phyloP scores from a whole-genome alignment of 768 basidiomycete species.

The Lactarius trivialis region DNA sequence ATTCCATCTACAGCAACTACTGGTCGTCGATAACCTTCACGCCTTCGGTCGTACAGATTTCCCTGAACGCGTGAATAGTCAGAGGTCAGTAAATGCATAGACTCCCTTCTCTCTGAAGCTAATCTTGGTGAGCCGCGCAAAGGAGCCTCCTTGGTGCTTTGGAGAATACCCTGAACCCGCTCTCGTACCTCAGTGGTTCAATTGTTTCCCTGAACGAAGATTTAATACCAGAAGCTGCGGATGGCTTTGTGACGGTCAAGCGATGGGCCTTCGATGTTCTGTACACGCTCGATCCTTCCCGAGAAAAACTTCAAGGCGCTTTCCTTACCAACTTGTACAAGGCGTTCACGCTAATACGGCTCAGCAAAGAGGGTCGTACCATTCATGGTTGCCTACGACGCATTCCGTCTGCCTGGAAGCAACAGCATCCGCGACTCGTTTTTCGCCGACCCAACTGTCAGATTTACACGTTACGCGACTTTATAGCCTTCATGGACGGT shows the following conservation, averaged over 20 bases:
- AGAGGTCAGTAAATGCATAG: conserved; percentile 2
- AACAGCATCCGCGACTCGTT: conserved; percentile 7
- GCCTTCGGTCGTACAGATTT: not conserved
- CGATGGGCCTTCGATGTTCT: conserved; percentile 42
- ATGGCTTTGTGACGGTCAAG: conserved; percentile 34
- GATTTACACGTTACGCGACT: not conserved
- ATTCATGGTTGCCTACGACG: not conserved
- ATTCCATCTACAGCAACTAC: conserved; percentile 44
- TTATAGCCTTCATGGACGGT: conserved; percentile 14
- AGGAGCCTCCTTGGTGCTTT: conserved; percentile 25
- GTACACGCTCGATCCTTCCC: conserved; percentile 30
- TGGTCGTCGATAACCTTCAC: conserved; percentile 36
- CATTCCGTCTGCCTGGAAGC: conserved; percentile 5
- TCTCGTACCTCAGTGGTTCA: conserved; percentile 41
- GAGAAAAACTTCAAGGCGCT: not conserved
- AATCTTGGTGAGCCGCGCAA: not conserved
- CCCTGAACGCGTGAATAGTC: not conserved
- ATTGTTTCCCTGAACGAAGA: conserved; percentile 31
- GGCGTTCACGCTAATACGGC: conserved; percentile 30
- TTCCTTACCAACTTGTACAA: conserved; percentile 41
- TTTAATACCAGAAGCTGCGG: conserved; percentile 36
- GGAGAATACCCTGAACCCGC: conserved; percentile 46
- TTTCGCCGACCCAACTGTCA: not conserved
- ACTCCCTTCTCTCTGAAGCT: not conserved
- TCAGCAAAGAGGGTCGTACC: conserved; percentile 8